Evolutionary conservation across 2,329 filamentous ascomycete genomes (phyloP).

Genomic region (Gnomoniopsis smithogilvyi): DNA sequence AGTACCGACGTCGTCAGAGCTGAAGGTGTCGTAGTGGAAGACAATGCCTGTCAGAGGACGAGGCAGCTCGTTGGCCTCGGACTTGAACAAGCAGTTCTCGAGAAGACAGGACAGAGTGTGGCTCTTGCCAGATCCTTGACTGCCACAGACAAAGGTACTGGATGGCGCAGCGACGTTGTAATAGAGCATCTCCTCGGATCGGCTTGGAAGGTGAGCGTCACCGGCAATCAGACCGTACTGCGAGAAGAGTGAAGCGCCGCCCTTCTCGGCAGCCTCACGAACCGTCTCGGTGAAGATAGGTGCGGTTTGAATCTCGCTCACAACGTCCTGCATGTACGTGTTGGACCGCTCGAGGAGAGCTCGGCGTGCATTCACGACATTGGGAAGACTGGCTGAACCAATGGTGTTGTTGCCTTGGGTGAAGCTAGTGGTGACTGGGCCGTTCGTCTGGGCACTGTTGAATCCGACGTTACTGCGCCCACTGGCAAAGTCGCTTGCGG

Average conservation of each 20-base stretch:
- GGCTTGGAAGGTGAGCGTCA: slow-evolving; percentile 10
- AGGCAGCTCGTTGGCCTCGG: slow-evolving; percentile 41
- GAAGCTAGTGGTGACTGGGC: not conserved
- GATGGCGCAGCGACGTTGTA: slow-evolving; percentile 49
- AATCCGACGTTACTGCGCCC: not conserved
- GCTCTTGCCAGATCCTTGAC: slow-evolving; percentile 62
- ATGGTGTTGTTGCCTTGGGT: not conserved
- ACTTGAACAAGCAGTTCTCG: slow-evolving; percentile 54
- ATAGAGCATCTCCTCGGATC: slow-evolving; percentile 34
- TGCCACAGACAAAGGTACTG: slow-evolving; percentile 62
- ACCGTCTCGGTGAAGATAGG: slow-evolving; percentile 30
- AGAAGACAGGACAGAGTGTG: slow-evolving; percentile 55
- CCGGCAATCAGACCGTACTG: slow-evolving; percentile 30
- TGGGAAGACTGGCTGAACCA: not conserved
- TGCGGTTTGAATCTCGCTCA: slow-evolving; percentile 27
- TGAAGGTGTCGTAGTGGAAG: slow-evolving; percentile 62
- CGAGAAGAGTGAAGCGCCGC: slow-evolving; percentile 20
- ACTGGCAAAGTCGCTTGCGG: too few species aligned
- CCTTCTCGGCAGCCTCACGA: slow-evolving; percentile 9
- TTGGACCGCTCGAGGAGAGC: not conserved
- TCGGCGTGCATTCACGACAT: not conserved
- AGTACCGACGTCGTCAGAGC: slow-evolving; percentile 41
- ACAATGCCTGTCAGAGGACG: slow-evolving; percentile 57
- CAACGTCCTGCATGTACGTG: slow-evolving; percentile 19
- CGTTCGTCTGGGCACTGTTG: not conserved